Base-by-base conservation (phyloP, 2,329 filamentous ascomycete species). In the Fonsecaea nubica region DNA sequence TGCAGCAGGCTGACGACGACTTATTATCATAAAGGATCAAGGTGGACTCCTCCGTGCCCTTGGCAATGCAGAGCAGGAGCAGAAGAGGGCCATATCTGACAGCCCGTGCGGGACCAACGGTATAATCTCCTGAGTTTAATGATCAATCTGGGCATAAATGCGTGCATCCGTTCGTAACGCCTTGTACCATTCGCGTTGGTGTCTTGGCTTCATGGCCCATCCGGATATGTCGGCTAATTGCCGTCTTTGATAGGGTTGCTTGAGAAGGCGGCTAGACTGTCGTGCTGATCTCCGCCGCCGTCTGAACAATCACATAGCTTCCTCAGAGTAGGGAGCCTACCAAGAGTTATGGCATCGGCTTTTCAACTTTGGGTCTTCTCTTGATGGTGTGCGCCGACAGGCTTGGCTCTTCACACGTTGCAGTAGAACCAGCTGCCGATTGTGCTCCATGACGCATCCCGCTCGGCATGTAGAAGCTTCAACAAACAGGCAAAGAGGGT, bases 1-100 rank as follows among this genome's bases (percentile, higher is more conserved):
- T 33, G 21, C 35, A 58, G 40, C 6, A 33, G 30, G 66, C 53
- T 65, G 58, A 65, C 66, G 58, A 65, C 62, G 66, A 65, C 66
- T 63, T 56, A 32, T 68, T 65, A 63, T 56, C 66, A 48, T 45
- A 60, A 56, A 30, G 25, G 50, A 53, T 58, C 54, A 35, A 65
- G 58, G 66, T 58, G 65, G 62, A 13, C 35, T 58, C 62, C 40
- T 63, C 53, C 65, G 65, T 58, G 15, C 42, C 32, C 65, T 64
- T 64, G 65, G 65, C 64, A 56, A 25, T 38, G 45, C 25, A 53
- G 18, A 38, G 25, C 33, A 33, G 18, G 55, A 36, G 30, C 32
- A 10, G 15, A 48, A 35, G 33, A 48, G 12, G 7, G 30, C 32
- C 30, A 57, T 57, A 12, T 25, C 18, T 21, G 13, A 30, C n/a